Conservation (phyloP, 73 alveolate species). For the Breviolum minutum region DNA sequence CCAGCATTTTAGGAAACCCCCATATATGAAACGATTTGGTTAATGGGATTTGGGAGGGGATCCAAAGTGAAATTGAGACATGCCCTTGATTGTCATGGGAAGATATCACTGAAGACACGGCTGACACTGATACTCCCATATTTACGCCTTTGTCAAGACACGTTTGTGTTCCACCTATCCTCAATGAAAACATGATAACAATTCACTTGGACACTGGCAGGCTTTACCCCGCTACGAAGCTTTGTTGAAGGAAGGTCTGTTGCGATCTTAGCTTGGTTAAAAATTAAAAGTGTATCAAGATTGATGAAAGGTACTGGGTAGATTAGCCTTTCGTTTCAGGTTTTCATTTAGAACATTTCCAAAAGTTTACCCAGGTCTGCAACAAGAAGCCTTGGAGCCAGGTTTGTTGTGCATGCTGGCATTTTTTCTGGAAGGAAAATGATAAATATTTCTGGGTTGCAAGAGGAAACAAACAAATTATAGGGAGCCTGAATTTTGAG, state of each 20-base stretch:
- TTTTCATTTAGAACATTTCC: not conserved
- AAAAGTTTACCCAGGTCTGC: constrained; percentile 32
- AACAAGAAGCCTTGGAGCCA: constrained; percentile 55
- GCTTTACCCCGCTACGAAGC: constrained; percentile 81
- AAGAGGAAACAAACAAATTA: not conserved
- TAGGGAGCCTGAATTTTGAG: not conserved
- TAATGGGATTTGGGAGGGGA: not conserved
- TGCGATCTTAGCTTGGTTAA: not conserved
- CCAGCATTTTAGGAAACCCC: too few species aligned
- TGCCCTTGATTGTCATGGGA: not conserved
- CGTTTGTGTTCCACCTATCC: not conserved
- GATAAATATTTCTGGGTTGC: not conserved
- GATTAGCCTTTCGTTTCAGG: too few species aligned
- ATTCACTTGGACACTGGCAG: not conserved
- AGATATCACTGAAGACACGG: not conserved
- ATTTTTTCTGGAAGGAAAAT: not conserved
- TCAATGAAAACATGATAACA: not conserved
- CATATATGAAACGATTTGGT: too few species aligned
- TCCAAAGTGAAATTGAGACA: not conserved
- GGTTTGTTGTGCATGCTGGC: not conserved
- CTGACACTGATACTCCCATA: too few species aligned
- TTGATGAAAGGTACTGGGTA: too few species aligned
- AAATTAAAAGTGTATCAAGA: too few species aligned
- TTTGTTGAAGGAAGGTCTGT: constrained; percentile 62
- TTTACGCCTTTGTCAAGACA: too few species aligned